Conservation (phyloP, 73 alveolate species). For the Paramecium bursaria region DNA sequence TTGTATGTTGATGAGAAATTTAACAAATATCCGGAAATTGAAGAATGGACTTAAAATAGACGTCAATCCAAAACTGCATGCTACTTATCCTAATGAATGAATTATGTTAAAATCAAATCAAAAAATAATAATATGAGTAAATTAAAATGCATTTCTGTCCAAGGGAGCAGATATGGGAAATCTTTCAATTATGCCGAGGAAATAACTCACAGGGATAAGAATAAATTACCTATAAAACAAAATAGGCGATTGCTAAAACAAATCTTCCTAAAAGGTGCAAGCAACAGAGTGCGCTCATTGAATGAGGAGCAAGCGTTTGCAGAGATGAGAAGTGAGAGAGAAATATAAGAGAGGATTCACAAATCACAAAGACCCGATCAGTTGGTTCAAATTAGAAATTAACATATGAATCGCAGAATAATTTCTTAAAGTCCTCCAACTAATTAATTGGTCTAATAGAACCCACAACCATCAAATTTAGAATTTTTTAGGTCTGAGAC, state of each 20-base stretch:
- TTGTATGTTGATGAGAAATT: constrained; percentile 75
- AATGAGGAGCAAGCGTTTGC: constrained; percentile 48
- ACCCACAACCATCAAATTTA: no score
- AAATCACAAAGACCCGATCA: constrained; percentile 39
- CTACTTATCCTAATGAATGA: constrained; percentile 44
- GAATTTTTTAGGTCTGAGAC: no score
- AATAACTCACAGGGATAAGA: no score
- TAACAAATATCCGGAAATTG: constrained; percentile 21
- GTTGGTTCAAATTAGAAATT: constrained; percentile 21
- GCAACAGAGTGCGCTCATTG: constrained; percentile 9
- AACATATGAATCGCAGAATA: constrained; percentile 35
- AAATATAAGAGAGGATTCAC: neutral
- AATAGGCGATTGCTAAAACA: no score
- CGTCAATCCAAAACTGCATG: constrained; percentile 42
- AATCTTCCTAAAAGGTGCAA: constrained; percentile 37
- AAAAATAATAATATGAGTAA: no score
- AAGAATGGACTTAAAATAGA: neutral
- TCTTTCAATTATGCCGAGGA: no score
- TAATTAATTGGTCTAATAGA: no score
- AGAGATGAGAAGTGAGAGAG: constrained; percentile 12
- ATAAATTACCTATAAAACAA: no score
- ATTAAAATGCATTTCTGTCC: no score
- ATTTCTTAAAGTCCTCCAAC: no score
- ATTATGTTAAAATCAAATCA: no score
- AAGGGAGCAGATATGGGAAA: no score